Evolutionary conservation across 1,284 basidiomycete genomes (phyloP).

Genomic region (Cerrena zonata): DNA sequence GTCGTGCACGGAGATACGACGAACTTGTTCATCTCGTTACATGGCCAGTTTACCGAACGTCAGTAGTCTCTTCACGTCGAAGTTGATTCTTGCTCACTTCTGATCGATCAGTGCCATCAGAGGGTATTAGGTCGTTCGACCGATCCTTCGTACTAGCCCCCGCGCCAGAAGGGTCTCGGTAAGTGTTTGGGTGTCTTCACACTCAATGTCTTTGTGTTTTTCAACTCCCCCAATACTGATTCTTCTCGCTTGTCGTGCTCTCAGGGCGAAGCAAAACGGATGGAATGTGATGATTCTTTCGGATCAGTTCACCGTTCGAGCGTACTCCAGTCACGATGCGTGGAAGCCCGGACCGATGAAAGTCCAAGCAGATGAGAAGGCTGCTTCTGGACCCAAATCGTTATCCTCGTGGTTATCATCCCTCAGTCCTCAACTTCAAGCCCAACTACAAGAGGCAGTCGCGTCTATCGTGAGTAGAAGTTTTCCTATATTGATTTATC

Average conservation of each 20-base stretch:
- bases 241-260: no score
- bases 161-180: slow-evolving; percentile 75
- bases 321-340: slow-evolving; percentile 76
- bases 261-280: slow-evolving; percentile 71
- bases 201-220: background rate
- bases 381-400: background rate
- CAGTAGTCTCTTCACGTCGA: slow-evolving; percentile 25
- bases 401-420: slow-evolving; percentile 16
- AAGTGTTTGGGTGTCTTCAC: slow-evolving; percentile 30
- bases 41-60: slow-evolving; percentile 92
- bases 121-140: slow-evolving; percentile 86
- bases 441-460: slow-evolving; percentile 47
- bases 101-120: slow-evolving; percentile 20
- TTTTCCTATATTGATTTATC: slow-evolving; percentile 1
- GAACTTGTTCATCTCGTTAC: slow-evolving; percentile 72
- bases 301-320: slow-evolving; percentile 80
- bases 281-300: slow-evolving; percentile 90
- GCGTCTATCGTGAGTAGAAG: slow-evolving; percentile 47
- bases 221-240: slow-evolving; percentile 1
- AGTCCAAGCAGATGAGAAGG: slow-evolving; percentile 44
- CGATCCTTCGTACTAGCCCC: slow-evolving; percentile 85
- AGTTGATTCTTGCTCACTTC: slow-evolving; percentile 1
- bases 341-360: slow-evolving; percentile 71
- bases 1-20: slow-evolving; percentile 59
- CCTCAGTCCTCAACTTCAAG: slow-evolving; percentile 28